Percentiles rank a stretch among this genome's conserved stretches.
These are phyloP conservation scores for Avena sativa DNA, from an alignment of 176 grass and related monocot species.

Conservation along the genomic window DNA sequence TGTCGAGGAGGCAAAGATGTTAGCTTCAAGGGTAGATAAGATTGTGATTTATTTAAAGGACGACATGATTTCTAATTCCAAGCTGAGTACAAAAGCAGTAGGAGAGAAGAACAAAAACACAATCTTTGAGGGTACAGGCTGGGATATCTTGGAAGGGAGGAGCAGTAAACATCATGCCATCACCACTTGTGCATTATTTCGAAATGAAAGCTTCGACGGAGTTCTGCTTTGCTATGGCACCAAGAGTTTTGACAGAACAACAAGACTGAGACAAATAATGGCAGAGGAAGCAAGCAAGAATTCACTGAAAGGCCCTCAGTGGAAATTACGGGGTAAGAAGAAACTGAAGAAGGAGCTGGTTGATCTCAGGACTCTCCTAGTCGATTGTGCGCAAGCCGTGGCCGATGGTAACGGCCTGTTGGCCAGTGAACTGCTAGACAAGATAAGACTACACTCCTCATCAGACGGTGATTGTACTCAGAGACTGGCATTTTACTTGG, in stretches of 20 bases:
- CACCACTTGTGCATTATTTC: constrained; percentile 36
- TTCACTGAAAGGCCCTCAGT: background rate
- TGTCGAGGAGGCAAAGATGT: constrained; percentile 53
- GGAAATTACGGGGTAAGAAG: constrained; percentile 40
- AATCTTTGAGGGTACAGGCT: background rate
- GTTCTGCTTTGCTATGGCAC: constrained; percentile 47
- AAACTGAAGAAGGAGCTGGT: constrained; percentile 16
- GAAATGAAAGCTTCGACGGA: constrained; percentile 58
- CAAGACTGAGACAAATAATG: constrained; percentile 38
- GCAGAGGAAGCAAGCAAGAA: constrained; percentile 38
- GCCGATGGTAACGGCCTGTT: constrained; percentile 24
- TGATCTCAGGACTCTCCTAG: constrained; percentile 58
- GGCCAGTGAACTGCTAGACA: constrained; percentile 49
- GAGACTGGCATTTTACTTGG: constrained; percentile 66
- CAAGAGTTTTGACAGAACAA: constrained; percentile 3
- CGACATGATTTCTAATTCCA: background rate
- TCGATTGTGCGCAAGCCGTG: constrained; percentile 58
- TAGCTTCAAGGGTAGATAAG: constrained; percentile 51
- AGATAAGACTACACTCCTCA: constrained; percentile 59
- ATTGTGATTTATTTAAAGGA: constrained; percentile 39
- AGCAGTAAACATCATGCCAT: constrained; percentile 54
- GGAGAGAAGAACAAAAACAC: constrained; percentile 25
- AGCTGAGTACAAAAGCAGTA: background rate
- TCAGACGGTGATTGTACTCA: constrained; percentile 56
- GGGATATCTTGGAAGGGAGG: constrained; percentile 42